phyloP scores from a whole-genome alignment of 2,329 filamentous ascomycete genomes.

The Epichloe coenophiala region DNA sequence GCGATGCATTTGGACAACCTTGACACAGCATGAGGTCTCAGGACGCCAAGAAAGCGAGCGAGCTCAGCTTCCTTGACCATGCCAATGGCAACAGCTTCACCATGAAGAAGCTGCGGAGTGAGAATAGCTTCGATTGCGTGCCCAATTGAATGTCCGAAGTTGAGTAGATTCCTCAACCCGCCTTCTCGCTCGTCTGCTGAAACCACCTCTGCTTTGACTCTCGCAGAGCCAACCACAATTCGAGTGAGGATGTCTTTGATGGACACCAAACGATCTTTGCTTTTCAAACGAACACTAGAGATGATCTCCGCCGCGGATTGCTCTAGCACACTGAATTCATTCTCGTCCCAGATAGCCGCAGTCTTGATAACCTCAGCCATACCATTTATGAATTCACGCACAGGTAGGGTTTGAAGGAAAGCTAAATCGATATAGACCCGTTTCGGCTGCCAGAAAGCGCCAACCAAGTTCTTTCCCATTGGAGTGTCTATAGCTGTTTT shows the following conservation, averaged over 20 bases:
- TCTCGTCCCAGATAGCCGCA: slow-evolving; percentile 86
- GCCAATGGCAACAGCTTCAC: slow-evolving; percentile 89
- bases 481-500: slow-evolving; percentile 98
- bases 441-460: slow-evolving; percentile 90
- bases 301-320: slow-evolving; percentile 67
- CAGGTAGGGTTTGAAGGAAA: slow-evolving; percentile 81
- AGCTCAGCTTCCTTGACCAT: slow-evolving; percentile 98
- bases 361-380: slow-evolving; percentile 99
- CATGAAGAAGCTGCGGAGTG: slow-evolving; percentile 88
- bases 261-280: slow-evolving; percentile 48
- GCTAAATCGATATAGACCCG: slow-evolving; percentile 88
- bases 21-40: slow-evolving; percentile 77
- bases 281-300: slow-evolving; percentile 19
- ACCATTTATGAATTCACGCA: slow-evolving; percentile 90
- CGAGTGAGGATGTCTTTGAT: slow-evolving; percentile 61
- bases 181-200: slow-evolving; percentile 91
- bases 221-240: slow-evolving; percentile 80
- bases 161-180: slow-evolving; percentile 83
- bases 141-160: slow-evolving; percentile 96
- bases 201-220: slow-evolving; percentile 87
- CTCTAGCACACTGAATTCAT: slow-evolving; percentile 75
- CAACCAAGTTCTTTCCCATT: slow-evolving; percentile 89
- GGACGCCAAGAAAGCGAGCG: slow-evolving; percentile 72
- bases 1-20: slow-evolving; percentile 84
- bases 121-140: slow-evolving; percentile 93